Evolutionary conservation across 2,329 filamentous ascomycete genomes (phyloP), one percentile per base, ranked within the genome.

Genomic region (Aquanectria penicillioides): DNA sequence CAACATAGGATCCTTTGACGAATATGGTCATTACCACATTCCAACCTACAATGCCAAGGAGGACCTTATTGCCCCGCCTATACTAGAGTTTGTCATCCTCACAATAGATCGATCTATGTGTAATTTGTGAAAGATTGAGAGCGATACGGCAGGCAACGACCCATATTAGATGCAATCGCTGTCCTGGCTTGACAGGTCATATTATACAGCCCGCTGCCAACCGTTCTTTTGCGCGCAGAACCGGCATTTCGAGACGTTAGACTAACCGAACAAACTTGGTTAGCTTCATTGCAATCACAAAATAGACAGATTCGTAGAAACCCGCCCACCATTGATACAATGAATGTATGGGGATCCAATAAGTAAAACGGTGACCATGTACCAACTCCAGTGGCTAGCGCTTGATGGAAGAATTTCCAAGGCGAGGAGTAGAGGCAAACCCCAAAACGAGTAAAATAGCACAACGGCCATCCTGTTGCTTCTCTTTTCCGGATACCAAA

Each of bases 141-240:
- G 2, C 1, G 15, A n/a, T n/a, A 6, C 37, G 22, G 3, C 11
- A 6, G 11, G 82, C 12, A 81, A 17, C 10, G 11, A 23, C 54
- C 38, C n/a, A 65, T 65, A 53, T 77, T 69, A 3, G 70, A 65
- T 2, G 65, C 59, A 18, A 74, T 74, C 12, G 78, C 75, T 25
- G 63, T 67, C 6, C 70, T 67, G 2, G 67, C 70, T 75, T 76
- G 72, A 5, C 74, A 70, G 29, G 65, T 72, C 71, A 77, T 77
- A 63, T 87, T 88, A 70, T 87, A 88, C 13, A 86, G 71, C 1
- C 84, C 85, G 1, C 82, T 81, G 1, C 83, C 82, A 2, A 89
- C 82, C 0, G 86, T 84, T 11, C 86, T 74, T 10, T 84, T 86
- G 8, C 84, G 78, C 2, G 88, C 86, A 2, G 81, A 81, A 38